Conservation (phyloP, 1,284 basidiomycete species). For the Heimioporus retisporus region DNA sequence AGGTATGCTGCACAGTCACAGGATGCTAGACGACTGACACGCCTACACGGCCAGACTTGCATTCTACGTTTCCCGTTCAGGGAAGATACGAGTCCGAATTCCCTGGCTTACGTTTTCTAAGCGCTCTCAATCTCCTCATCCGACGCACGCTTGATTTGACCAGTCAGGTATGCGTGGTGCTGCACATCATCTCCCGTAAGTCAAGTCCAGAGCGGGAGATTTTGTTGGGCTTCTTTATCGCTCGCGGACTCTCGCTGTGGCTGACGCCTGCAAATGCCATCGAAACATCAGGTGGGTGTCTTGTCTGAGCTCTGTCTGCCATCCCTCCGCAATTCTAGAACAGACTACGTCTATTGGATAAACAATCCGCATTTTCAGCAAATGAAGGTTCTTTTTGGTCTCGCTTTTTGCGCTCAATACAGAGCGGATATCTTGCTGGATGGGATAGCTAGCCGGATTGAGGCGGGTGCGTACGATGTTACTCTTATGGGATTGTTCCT, state of each 20-base stretch:
- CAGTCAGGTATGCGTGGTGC: conserved; percentile 41
- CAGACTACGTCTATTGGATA: conserved; percentile 56
- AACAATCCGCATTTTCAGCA: conserved; percentile 47
- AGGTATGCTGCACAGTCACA: conserved; percentile 18
- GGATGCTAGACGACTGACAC: conserved; percentile 1
- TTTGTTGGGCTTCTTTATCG: conserved; percentile 36
- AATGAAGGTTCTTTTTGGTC: conserved; percentile 48
- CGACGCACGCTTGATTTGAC: conserved; percentile 39
- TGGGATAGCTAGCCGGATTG: conserved; percentile 41
- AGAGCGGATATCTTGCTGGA: conserved; percentile 52
- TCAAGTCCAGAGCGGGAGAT: conserved; percentile 38
- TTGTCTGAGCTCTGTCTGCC: not conserved
- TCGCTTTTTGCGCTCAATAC: conserved; percentile 48
- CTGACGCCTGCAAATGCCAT: conserved; percentile 45
- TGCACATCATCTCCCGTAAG: conserved; percentile 35
- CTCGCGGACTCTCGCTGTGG: conserved; percentile 40
- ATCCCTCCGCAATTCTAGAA: conserved; percentile 2
- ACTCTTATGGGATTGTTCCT: not conserved
- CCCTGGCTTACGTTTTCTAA: conserved; percentile 48
- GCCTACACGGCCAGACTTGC: conserved; percentile 23
- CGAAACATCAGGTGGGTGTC: conserved; percentile 42
- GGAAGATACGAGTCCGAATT: conserved; percentile 44
- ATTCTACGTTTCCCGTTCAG: conserved; percentile 24
- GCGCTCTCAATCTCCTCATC: conserved; percentile 26
- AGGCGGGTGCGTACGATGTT: conserved; percentile 34